Evolutionary conservation across 2,329 filamentous ascomycete genomes (phyloP).

Genomic region (Lasiodiplodia gonubiensis): DNA sequence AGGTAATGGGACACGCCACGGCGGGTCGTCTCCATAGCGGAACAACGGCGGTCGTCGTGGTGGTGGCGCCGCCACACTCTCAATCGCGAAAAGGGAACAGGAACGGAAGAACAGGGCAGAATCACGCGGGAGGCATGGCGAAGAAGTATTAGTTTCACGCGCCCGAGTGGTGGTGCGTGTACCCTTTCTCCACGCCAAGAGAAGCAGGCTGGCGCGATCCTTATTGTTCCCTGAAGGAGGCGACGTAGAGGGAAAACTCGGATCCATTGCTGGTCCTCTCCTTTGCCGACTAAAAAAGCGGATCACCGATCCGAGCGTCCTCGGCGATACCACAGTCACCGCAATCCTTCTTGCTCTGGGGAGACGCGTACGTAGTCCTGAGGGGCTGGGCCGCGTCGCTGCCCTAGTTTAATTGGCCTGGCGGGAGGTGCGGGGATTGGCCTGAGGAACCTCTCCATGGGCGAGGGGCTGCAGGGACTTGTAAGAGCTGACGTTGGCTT

Average conservation of each 20-base stretch:
- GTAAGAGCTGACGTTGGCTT: conserved; percentile 19
- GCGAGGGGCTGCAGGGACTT: neutral
- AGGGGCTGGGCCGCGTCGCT: neutral
- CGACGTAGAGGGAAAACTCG: conserved; percentile 7
- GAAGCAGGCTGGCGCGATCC: neutral
- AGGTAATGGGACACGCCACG: neutral
- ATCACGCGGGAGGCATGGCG: neutral
- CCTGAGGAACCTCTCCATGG: neutral
- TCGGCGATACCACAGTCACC: neutral
- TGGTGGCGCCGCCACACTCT: neutral
- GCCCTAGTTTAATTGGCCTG: neutral
- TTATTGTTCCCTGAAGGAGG: neutral
- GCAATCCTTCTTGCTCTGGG: neutral
- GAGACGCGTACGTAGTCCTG: neutral
- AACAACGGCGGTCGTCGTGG: neutral
- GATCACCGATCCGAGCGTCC: conserved; percentile 1
- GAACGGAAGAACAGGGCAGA: neutral
- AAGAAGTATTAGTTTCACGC: neutral
- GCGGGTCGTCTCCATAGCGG: neutral
- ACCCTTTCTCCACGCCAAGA: conserved; percentile 15
- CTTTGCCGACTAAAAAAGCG: neutral
- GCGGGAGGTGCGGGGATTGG: neutral
- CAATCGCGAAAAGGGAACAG: neutral
- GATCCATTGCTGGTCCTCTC: conserved; percentile 17
- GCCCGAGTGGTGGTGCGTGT: neutral